These are phyloP conservation scores for Tolypocladium inflatum DNA, from an alignment of 2,329 filamentous ascomycete species.

Conservation along the genomic window DNA sequence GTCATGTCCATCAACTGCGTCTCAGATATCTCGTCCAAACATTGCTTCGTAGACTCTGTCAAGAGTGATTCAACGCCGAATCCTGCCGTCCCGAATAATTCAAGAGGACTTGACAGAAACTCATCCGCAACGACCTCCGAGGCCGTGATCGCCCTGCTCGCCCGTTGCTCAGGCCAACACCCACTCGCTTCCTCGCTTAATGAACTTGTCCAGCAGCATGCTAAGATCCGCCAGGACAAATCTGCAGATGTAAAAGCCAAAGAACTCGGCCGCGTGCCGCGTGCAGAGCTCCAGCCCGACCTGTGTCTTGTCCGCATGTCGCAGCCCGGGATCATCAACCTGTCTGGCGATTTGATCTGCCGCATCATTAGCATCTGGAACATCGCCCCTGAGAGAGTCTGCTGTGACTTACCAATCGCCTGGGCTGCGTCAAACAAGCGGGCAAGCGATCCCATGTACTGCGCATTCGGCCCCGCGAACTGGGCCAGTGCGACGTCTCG, in stretches of 20 bases:
- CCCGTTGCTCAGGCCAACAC: slow-evolving; percentile 32
- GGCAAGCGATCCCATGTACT: slow-evolving; percentile 87
- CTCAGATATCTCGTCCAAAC: not conserved
- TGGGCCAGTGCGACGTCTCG: slow-evolving; percentile 58
- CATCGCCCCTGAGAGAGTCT: too few species aligned
- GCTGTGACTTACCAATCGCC: slow-evolving; percentile 62
- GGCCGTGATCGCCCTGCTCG: not conserved
- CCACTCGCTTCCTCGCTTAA: slow-evolving; percentile 96
- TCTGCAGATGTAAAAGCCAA: slow-evolving; percentile 90
- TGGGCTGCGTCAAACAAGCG: slow-evolving; percentile 89
- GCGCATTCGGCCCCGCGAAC: slow-evolving; percentile 75
- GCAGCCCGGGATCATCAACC: slow-evolving; percentile 88
- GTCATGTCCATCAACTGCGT: not conserved
- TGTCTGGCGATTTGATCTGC: slow-evolving; percentile 91
- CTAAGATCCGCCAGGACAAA: slow-evolving; percentile 85
- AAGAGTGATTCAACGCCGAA: not conserved
- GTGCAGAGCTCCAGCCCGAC: slow-evolving; percentile 91
- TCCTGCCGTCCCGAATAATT: not conserved
- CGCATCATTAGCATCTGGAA: not conserved
- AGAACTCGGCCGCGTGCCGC: slow-evolving; percentile 92
- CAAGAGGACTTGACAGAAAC: not conserved
- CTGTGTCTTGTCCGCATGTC: slow-evolving; percentile 86
- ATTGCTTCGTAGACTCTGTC: not conserved
- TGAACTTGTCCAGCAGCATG: slow-evolving; percentile 86
- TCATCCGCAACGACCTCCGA: not conserved